Evolutionary conservation across 371 early-diverging fungal species (phyloP).

Genomic region (Gilbertella persicaria): DNA sequence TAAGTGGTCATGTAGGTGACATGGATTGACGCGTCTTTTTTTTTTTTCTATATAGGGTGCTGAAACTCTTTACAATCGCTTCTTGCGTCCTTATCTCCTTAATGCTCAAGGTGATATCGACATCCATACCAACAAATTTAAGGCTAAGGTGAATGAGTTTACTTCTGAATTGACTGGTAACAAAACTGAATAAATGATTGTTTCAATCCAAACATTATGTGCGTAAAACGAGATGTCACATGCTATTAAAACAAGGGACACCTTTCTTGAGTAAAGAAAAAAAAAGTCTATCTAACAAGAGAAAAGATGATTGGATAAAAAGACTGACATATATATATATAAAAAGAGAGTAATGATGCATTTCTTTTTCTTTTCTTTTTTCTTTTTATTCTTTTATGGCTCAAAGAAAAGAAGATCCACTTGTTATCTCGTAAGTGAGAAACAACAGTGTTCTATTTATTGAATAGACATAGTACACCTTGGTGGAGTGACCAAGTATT

Average conservation of each 20-base stretch:
- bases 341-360: too few relatives aligned
- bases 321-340: too few relatives aligned
- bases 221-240: neutral
- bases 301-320: too few relatives aligned
- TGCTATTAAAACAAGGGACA: too few relatives aligned
- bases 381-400: constrained; percentile 9
- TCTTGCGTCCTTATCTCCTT: constrained; percentile 47
- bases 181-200: constrained; percentile 11
- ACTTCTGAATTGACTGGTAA: constrained; percentile 9
- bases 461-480: neutral
- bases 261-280: too few relatives aligned
- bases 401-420: constrained; percentile 11
- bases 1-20: constrained; percentile 33
- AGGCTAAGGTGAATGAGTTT: constrained; percentile 15
- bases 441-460: neutral
- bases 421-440: neutral
- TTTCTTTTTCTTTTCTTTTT: neutral
- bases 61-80: constrained; percentile 41
- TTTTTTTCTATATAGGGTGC: constrained; percentile 34
- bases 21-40: constrained; percentile 7
- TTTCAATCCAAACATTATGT: neutral
- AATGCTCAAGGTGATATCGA: constrained; percentile 29
- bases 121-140: constrained; percentile 14
- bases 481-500: constrained; percentile 27
- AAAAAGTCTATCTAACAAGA: too few relatives aligned